phyloP scores from a whole-genome alignment of 78 protist genomes.

The Corallochytrium limacisporum region DNA sequence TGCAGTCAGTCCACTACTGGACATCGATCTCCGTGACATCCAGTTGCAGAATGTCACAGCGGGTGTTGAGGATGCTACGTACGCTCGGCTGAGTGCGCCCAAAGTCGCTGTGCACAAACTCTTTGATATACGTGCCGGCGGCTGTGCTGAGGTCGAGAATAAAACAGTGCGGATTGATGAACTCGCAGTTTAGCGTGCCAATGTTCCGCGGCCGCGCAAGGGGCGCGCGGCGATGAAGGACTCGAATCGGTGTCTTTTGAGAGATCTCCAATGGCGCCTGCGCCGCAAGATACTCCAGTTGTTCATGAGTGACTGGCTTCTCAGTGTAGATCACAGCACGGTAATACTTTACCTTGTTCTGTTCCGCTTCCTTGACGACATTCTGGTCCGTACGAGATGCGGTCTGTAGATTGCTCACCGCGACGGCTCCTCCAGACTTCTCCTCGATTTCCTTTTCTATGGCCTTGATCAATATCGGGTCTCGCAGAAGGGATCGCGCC shows the following conservation, averaged over 20 bases:
- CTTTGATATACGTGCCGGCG: constrained; percentile 49
- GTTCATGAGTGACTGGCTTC: background rate
- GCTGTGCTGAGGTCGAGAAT: constrained; percentile 44
- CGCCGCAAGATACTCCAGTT: constrained; percentile 18
- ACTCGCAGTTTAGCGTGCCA: background rate
- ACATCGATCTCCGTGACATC: constrained; percentile 5
- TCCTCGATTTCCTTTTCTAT: background rate
- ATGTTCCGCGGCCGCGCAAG: constrained; percentile 4
- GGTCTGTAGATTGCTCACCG: background rate
- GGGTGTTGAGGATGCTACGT: constrained; percentile 24
- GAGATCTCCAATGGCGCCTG: constrained; percentile 12
- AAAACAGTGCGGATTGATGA: constrained; percentile 44
- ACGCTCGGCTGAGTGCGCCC: constrained; percentile 73
- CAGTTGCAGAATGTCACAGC: background rate
- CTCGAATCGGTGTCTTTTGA: background rate
- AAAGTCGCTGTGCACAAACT: constrained; percentile 77
- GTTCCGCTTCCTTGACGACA: background rate
- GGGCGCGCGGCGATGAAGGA: background rate
- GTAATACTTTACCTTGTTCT: background rate
- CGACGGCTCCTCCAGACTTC: background rate
- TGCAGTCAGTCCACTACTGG: no score
- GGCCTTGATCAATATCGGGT: background rate
- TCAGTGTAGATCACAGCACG: background rate
- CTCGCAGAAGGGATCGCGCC: no score
- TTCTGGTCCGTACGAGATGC: background rate